Conservation (phyloP, 2,329 filamentous ascomycete genomes). For the Cordyceps militaris region DNA sequence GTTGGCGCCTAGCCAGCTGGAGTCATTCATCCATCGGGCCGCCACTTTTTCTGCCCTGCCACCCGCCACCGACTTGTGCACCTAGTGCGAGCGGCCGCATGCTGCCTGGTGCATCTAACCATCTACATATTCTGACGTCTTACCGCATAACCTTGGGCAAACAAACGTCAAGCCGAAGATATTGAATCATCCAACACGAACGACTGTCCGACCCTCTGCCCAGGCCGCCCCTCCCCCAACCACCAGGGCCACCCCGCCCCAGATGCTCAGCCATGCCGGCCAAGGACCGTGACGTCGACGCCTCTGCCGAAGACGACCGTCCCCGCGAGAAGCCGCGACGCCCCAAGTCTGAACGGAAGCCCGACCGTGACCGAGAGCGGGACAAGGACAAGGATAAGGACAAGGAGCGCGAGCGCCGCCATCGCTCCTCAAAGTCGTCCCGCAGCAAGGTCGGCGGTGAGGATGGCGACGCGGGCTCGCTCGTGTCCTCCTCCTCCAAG, state of each 20-base stretch:
- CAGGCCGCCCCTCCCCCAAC: neutral
- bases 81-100: neutral
- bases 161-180: neutral
- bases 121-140: neutral
- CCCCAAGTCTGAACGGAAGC: constrained; percentile 33
- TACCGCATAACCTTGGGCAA: neutral
- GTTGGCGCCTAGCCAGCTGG: constrained; percentile 11
- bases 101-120: constrained; percentile 2
- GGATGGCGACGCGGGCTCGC: constrained; percentile 34
- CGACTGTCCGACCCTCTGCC: neutral
- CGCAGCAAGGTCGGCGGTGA: constrained; percentile 34
- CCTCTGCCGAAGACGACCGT: constrained; percentile 28
- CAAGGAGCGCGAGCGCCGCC: constrained; percentile 28
- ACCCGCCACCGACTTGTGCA: constrained; percentile 9
- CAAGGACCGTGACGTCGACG: constrained; percentile 36
- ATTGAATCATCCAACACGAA: neutral
- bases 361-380: constrained; percentile 26
- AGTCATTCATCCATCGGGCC: constrained; percentile 12
- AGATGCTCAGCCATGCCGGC: constrained; percentile 30
- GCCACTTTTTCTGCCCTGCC: constrained; percentile 13
- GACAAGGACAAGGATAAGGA: constrained; percentile 27
- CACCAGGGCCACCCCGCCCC: constrained; percentile 2
- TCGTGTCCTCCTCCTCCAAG: constrained; percentile 27
- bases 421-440: constrained; percentile 35
- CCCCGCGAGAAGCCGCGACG: constrained; percentile 34